Evolutionary conservation across 345 rosid species (phyloP).

Genomic region (Linum tenue): DNA sequence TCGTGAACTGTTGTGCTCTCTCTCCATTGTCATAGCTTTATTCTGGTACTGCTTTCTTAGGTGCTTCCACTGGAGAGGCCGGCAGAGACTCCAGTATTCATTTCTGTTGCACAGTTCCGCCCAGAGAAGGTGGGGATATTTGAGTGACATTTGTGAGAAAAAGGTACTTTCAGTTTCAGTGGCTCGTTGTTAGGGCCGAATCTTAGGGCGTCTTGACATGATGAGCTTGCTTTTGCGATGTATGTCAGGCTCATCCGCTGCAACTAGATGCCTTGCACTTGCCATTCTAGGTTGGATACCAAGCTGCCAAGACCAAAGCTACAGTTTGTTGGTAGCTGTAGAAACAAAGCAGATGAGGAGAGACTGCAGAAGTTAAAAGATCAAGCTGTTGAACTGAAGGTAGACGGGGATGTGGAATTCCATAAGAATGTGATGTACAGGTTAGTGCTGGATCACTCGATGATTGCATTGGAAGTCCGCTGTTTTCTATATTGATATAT

Average conservation of each 20-base stretch:
- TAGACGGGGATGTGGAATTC: constrained; percentile 59
- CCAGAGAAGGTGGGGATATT: constrained; percentile 91
- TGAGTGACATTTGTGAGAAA: constrained; percentile 21
- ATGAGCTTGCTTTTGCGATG: constrained; percentile 19
- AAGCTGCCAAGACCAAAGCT: constrained; percentile 61
- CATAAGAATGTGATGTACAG: constrained; percentile 67
- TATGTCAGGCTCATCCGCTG: constrained; percentile 72
- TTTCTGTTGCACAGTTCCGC: constrained; percentile 94
- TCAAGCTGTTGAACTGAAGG: constrained; percentile 55
- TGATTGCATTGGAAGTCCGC: neutral
- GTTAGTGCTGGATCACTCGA: constrained; percentile 24
- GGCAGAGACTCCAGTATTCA: constrained; percentile 43
- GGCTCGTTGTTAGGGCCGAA: constrained; percentile 22
- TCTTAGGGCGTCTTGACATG: constrained; percentile 8
- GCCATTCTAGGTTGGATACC: constrained; percentile 43
- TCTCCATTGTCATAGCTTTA: neutral
- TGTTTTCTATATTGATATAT: neutral
- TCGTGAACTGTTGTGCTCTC: neutral
- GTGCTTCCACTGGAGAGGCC: constrained; percentile 68
- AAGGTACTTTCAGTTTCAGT: constrained; percentile 24
- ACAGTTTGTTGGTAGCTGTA: constrained; percentile 91
- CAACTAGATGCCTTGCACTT: constrained; percentile 84
- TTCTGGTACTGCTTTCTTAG: constrained; percentile 23
- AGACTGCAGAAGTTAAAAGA: constrained; percentile 67
- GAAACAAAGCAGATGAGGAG: constrained; percentile 71